Evolutionary conservation across 1,284 basidiomycete species (phyloP).

Genomic region (Fomitopsis schrenkii): DNA sequence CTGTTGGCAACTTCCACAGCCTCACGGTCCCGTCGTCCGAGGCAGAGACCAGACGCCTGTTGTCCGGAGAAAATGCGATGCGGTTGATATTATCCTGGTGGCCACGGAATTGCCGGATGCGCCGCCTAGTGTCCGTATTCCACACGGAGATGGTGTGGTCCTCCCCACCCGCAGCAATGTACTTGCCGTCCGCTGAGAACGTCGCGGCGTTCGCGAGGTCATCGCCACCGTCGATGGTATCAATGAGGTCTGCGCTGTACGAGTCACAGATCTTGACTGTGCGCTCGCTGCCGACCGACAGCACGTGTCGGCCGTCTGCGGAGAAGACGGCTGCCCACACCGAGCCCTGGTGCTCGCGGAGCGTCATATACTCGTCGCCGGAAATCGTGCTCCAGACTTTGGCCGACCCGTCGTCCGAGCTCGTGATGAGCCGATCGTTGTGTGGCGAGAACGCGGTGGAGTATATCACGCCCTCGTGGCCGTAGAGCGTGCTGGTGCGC

Average conservation of each 20-base stretch:
- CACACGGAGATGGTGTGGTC: slow-evolving; percentile 23
- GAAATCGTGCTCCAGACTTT: slow-evolving; percentile 8
- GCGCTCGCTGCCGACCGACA: slow-evolving; percentile 17
- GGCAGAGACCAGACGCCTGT: slow-evolving; percentile 10
- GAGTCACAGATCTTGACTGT: slow-evolving; percentile 13
- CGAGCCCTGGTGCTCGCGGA: slow-evolving; percentile 7
- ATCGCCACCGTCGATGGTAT: slow-evolving; percentile 12
- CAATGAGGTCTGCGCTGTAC: slow-evolving; percentile 9
- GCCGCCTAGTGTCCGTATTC: slow-evolving; percentile 9
- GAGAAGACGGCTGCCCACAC: slow-evolving; percentile 18
- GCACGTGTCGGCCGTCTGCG: slow-evolving; percentile 18
- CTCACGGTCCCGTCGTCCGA: slow-evolving; percentile 15
- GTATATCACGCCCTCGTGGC: slow-evolving; percentile 10
- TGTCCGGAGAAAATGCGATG: slow-evolving; percentile 14
- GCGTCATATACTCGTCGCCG: slow-evolving; percentile 2
- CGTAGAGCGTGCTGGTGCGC: slow-evolving; percentile 5
- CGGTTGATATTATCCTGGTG: slow-evolving; percentile 14
- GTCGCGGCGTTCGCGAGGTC: slow-evolving; percentile 13
- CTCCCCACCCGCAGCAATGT: slow-evolving; percentile 12
- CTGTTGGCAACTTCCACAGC: slow-evolving; percentile 11
- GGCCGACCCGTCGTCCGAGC: slow-evolving; percentile 11
- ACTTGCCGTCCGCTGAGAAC: slow-evolving; percentile 20
- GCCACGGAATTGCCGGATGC: slow-evolving; percentile 7
- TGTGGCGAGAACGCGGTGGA: slow-evolving; percentile 16
- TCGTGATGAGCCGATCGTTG: slow-evolving; percentile 10